phyloP scores from a whole-genome alignment of 768 basidiomycete species.

The Strobilomyces dryophilus region DNA sequence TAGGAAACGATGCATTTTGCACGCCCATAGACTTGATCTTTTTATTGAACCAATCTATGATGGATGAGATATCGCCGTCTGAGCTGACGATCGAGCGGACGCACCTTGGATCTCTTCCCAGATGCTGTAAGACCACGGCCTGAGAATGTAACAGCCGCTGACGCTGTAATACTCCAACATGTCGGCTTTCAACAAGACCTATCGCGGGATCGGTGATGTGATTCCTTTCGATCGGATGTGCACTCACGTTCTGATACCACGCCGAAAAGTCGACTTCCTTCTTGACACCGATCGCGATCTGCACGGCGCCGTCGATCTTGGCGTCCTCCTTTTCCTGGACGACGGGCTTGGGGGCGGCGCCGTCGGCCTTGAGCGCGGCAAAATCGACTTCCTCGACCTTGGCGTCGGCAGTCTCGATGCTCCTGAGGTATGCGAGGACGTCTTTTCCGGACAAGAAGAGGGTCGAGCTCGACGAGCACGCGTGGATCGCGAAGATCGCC shows the following conservation, averaged over 20 bases:
- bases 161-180: constrained; percentile 99
- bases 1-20: constrained; percentile 97
- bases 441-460: constrained; percentile 78
- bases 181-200: constrained; percentile 97
- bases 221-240: neutral
- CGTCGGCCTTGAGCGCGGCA: constrained; percentile 49
- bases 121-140: constrained; percentile 95
- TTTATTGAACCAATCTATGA: constrained; percentile 86
- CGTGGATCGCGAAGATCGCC: constrained; percentile 70
- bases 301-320: constrained; percentile 83
- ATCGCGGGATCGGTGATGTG: constrained; percentile 15
- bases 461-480: constrained; percentile 64
- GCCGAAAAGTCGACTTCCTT: constrained; percentile 93
- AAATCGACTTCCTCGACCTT: constrained; percentile 78
- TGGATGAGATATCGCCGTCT: neutral
- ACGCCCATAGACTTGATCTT: constrained; percentile 93
- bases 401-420: constrained; percentile 59
- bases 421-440: constrained; percentile 65
- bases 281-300: constrained; percentile 92
- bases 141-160: constrained; percentile 97
- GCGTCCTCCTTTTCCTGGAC: constrained; percentile 66
- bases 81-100: constrained; percentile 14
- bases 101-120: constrained; percentile 94
- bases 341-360: constrained; percentile 32
- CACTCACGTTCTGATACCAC: constrained; percentile 87